Evolutionary conservation across 2,329 filamentous ascomycete genomes (phyloP), one percentile per base, ranked within the genome.

Genomic region (Phoma herbarum): DNA sequence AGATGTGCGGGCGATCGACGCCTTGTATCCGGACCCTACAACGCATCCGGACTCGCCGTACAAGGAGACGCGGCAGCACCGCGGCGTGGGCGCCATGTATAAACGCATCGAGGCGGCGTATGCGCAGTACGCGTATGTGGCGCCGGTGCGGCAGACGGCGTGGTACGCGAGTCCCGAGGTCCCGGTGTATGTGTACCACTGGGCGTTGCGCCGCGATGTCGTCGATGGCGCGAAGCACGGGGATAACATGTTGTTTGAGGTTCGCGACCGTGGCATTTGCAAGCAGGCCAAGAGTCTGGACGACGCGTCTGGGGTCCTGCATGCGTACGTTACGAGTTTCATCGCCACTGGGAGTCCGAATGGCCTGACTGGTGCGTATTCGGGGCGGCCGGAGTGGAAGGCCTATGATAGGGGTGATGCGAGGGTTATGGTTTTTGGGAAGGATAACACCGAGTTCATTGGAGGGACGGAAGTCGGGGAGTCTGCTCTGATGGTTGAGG

Each of bases 41-140:
- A 9, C 8, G 1, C 3, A n/a, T 4, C 2, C 16, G 2, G 33
- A 28, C 5, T 28, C 25, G 2, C n/a, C 11, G 1, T 48, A 48
- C 22, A 28, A 3, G 14, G 46, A 48, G 18, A 37, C 46, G 9
- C 26, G 46, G 18, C 26, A 33, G 1, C 26, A 33, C 1, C 18
- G 14, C 5, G 48, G 48, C 4, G 48, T 52, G 6, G 39, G 48
- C 6, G n/a, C 10, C 2, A 43, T 43, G 48, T 89, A 84, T 76
- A 80, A 80, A 49, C 81, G 87, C 2, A 75, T 88, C 3, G 84
- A 86, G 64, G 83, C 84, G 10, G 85, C 85, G 0, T 90, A 90
- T 70, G 84, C 81, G 0, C 84, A 89, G 67, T 89, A 86, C 67
- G 87, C 86, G 0, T 89, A 89, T 67, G 84, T 88, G 46, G 85